Conservation (phyloP, 495 filamentous ascomycete genomes). For the Podospora pseudocomata region DNA sequence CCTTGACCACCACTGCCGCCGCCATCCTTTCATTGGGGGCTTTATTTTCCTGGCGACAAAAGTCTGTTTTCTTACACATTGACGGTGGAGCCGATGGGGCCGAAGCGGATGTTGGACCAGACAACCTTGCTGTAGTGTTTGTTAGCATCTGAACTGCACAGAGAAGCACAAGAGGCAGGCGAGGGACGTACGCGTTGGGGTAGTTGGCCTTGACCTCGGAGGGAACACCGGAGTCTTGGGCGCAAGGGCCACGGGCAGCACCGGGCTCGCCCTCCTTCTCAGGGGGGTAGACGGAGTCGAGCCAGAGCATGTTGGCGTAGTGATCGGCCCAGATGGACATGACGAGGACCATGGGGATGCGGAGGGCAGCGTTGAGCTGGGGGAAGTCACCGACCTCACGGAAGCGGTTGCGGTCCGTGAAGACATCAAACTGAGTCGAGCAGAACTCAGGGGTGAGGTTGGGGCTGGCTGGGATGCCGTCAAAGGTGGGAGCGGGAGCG, state of each 20-base stretch:
- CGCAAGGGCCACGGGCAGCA: slow-evolving; percentile 65
- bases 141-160: slow-evolving; percentile 29
- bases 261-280: slow-evolving; percentile 53
- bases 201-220: slow-evolving; percentile 52
- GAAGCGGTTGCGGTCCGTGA: slow-evolving; percentile 58
- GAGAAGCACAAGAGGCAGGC: no score
- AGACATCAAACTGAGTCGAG: slow-evolving; percentile 24
- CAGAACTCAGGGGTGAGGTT: slow-evolving; percentile 37
- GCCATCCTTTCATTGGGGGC: background rate
- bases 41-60: background rate
- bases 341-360: slow-evolving; percentile 66
- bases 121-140: slow-evolving; percentile 35
- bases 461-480: slow-evolving; percentile 37
- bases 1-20: background rate
- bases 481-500: slow-evolving; percentile 45
- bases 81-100: slow-evolving; percentile 60
- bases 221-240: slow-evolving; percentile 56
- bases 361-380: slow-evolving; percentile 54
- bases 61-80: slow-evolving; percentile 20
- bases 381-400: slow-evolving; percentile 56
- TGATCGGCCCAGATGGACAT: slow-evolving; percentile 80
- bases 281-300: slow-evolving; percentile 71
- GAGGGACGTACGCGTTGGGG: slow-evolving; percentile 31
- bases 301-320: slow-evolving; percentile 77
- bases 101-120: slow-evolving; percentile 66